These are phyloP conservation scores for Exophiala aquamarina DNA, from an alignment of 2,329 filamentous ascomycete genomes.

Conservation along the genomic window DNA sequence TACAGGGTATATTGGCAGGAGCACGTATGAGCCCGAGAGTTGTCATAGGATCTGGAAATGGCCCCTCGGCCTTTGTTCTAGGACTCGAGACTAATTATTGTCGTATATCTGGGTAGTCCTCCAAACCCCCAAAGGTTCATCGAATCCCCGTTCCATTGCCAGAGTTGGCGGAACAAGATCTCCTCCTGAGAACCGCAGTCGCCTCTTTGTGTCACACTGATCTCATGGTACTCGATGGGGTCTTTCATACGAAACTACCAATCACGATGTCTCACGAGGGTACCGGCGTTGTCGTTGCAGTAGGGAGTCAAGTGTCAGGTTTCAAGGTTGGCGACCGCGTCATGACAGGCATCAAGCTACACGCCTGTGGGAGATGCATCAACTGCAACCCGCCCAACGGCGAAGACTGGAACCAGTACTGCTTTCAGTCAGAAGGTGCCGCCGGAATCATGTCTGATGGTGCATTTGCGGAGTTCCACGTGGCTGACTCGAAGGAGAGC, in stretches of 20 bases:
- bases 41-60: too few species aligned
- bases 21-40: too few species aligned
- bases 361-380: conserved; percentile 53
- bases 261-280: conserved; percentile 59
- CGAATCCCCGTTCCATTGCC: conserved; percentile 51
- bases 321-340: conserved; percentile 56
- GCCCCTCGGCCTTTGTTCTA: too few species aligned
- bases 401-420: conserved; percentile 55
- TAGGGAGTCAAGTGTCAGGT: conserved; percentile 42
- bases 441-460: conserved; percentile 54
- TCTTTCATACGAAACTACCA: conserved; percentile 51
- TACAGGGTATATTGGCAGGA: too few species aligned
- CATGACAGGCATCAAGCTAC: conserved; percentile 56
- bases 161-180: conserved; percentile 50
- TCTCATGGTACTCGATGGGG: conserved; percentile 53
- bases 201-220: conserved; percentile 65
- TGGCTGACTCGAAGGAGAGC: conserved; percentile 49
- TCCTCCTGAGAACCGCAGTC: conserved; percentile 61
- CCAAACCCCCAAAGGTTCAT: conserved; percentile 56
- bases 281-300: conserved; percentile 53
- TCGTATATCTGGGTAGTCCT: too few species aligned
- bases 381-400: conserved; percentile 52
- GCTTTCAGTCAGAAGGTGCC: conserved; percentile 43
- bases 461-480: conserved; percentile 58
- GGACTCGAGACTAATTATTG: too few species aligned